A percentile compares a stretch with the other conserved stretches of the same genome.
These are phyloP conservation scores for Neocucurbitaria cava DNA, from an alignment of 2,329 filamentous ascomycete species.

Conservation along the genomic window DNA sequence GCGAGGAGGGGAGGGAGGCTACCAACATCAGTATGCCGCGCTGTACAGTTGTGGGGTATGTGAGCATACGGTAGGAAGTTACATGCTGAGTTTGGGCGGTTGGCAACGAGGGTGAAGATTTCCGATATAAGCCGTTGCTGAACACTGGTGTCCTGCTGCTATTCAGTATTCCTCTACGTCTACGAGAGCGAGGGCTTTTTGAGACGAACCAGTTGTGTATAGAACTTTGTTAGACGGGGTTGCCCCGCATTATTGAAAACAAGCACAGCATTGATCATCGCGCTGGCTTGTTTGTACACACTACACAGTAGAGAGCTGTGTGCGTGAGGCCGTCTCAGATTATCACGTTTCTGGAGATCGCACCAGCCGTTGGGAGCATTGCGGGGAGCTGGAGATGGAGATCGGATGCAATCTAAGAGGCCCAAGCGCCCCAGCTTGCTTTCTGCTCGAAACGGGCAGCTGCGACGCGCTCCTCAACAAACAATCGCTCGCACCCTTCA, in stretches of 20 bases:
- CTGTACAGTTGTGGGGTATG: constrained; percentile 9
- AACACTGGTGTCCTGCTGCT: constrained; percentile 84
- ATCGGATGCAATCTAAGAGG: constrained; percentile 1
- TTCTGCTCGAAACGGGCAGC: constrained; percentile 1
- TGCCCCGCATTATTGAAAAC: constrained; percentile 99
- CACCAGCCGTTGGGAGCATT: neutral
- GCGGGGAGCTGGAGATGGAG: neutral
- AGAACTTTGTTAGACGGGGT: constrained; percentile 96
- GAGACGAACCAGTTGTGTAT: constrained; percentile 82
- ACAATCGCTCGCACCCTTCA: neutral
- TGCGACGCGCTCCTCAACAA: constrained; percentile 7
- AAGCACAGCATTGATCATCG: constrained; percentile 97
- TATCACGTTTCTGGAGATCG: neutral
- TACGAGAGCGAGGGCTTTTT: neutral
- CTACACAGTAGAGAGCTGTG: neutral
- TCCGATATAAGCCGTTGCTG: constrained; percentile 96
- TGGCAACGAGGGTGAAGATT: constrained; percentile 94
- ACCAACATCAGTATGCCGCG: constrained; percentile 56
- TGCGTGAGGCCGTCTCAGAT: neutral
- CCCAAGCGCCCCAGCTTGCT: constrained; percentile 12
- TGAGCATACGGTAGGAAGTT: constrained; percentile 81
- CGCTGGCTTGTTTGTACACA: constrained; percentile 1
- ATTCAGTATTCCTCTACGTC: constrained; percentile 5
- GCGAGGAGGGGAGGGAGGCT: constrained; percentile 69
- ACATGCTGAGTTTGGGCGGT: constrained; percentile 88